phyloP scores from a whole-genome alignment of 345 rosid species.

The Arabidopsis arenosa region DNA sequence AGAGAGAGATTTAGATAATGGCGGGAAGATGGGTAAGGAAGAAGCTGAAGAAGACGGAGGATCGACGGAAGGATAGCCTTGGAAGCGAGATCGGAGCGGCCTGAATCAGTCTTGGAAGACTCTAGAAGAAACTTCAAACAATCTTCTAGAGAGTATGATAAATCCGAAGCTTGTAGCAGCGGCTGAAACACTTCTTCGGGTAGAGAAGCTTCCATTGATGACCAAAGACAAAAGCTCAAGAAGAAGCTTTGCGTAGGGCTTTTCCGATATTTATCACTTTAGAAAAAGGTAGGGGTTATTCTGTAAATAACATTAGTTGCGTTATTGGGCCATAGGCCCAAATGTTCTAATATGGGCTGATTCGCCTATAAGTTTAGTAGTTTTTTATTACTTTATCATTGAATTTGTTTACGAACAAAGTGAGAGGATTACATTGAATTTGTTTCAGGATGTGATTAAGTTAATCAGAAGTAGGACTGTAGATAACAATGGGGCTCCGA shows the following conservation, averaged over 20 bases:
- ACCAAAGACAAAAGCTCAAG: background rate
- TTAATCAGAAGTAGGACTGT: slow-evolving; percentile 33
- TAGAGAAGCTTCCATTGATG: slow-evolving; percentile 37
- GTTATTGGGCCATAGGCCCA: background rate
- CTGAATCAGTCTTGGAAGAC: slow-evolving; percentile 52
- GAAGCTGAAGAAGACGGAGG: slow-evolving; percentile 52
- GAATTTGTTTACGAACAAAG: background rate
- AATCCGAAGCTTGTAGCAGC: slow-evolving; percentile 50
- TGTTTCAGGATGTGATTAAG: too few relatives aligned
- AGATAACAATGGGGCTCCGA: slow-evolving; percentile 76
- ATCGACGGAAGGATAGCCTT: slow-evolving; percentile 51
- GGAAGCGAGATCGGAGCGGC: slow-evolving; percentile 69
- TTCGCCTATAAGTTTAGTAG: too few relatives aligned
- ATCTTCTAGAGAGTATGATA: slow-evolving; percentile 46
- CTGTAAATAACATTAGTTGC: background rate
- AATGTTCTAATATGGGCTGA: too few relatives aligned
- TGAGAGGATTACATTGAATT: background rate
- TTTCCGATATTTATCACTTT: background rate
- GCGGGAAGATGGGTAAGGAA: slow-evolving; percentile 42
- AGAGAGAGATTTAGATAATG: slow-evolving; percentile 49
- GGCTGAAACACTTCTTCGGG: slow-evolving; percentile 50
- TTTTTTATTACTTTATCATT: too few relatives aligned
- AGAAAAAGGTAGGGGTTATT: background rate
- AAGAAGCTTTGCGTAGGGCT: background rate
- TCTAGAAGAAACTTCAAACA: slow-evolving; percentile 59